Evolutionary conservation across 148 eudicot genomes (phyloP).

Genomic region (Tetragonia tetragonoides): DNA sequence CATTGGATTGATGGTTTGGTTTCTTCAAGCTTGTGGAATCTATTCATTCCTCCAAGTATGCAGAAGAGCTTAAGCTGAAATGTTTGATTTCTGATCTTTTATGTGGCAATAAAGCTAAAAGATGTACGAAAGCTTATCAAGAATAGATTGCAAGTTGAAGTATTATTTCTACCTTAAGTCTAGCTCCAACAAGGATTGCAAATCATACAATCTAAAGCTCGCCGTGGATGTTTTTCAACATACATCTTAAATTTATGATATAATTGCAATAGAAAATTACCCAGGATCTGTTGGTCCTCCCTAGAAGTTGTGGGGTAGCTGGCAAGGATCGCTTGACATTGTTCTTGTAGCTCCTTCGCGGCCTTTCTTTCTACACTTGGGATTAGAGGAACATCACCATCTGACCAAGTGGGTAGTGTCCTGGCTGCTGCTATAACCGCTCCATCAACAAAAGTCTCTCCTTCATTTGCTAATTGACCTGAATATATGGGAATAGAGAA

Average conservation of each 20-base stretch:
- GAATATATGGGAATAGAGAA: conserved; percentile 16
- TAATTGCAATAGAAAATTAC: conserved; percentile 34
- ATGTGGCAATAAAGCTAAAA: neutral
- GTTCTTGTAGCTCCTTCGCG: conserved; percentile 80
- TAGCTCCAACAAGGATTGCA: neutral
- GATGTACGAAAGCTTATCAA: neutral
- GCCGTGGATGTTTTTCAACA: neutral
- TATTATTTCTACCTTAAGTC: neutral
- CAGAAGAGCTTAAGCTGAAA: neutral
- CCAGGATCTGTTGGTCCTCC: conserved; percentile 77
- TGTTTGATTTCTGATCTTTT: neutral
- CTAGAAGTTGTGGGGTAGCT: conserved; percentile 64
- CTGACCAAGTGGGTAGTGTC: conserved; percentile 92
- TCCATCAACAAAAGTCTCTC: conserved; percentile 78
- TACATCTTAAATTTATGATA: neutral
- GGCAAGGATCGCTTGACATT: conserved; percentile 75
- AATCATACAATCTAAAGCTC: neutral
- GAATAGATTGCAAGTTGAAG: neutral
- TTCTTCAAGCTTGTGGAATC: neutral
- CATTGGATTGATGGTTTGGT: neutral
- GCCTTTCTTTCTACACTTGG: conserved; percentile 90
- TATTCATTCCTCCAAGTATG: no score
- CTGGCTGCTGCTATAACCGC: conserved; percentile 95
- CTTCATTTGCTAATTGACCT: conserved; percentile 53
- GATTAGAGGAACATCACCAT: conserved; percentile 72